Evolutionary conservation across 805 yeast genomes (phyloP), one percentile per base, ranked within the genome.

Genomic region (Spathaspora girioi): DNA sequence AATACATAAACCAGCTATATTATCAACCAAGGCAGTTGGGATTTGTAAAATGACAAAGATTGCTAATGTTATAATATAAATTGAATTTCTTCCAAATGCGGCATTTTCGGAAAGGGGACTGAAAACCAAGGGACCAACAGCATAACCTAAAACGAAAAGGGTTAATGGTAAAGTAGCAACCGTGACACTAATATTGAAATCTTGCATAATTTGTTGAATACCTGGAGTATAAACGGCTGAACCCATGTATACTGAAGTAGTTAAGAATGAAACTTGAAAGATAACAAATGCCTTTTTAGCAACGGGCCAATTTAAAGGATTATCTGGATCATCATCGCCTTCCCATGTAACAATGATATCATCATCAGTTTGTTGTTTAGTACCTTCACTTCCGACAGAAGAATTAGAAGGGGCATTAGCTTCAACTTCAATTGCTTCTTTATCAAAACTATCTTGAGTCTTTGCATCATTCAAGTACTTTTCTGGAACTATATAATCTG

Each of bases 61-160:
- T 50, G 79, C 65, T 38, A 81, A 63, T 2, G 86, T 71, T 18
- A 65, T 46, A 32, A 76, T 67, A 54, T 81, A 83, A 41, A 80
- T 72, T 29, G 73, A 67, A 50, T 78, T 79, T 54, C 87, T 72
- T 12, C 87, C 87, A 46, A 80, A 62, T 3, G 64, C 60, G 2
- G 82, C 78, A 46, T 79, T 71, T 60, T 83, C 88, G 12, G 84
- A 77, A 54, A 83, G 56, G 3, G 88, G 87, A 0, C 85, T 77
- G 49, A 81, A 78, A 1, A 81, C 54, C 69, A 83, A 68, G 1
- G 86, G 86, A 1, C 86, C 86, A 17, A 81, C 47, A 48, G 84
- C 87, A 58, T 83, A 82, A 9, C 87, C 88, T 27, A 82, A 56
- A 7, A 83, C 83, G 55, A 78, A 84, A 38, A 81, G 54, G 0